phyloP scores from a whole-genome alignment of 2,329 filamentous ascomycete species.

The Pyricularia grisea region DNA sequence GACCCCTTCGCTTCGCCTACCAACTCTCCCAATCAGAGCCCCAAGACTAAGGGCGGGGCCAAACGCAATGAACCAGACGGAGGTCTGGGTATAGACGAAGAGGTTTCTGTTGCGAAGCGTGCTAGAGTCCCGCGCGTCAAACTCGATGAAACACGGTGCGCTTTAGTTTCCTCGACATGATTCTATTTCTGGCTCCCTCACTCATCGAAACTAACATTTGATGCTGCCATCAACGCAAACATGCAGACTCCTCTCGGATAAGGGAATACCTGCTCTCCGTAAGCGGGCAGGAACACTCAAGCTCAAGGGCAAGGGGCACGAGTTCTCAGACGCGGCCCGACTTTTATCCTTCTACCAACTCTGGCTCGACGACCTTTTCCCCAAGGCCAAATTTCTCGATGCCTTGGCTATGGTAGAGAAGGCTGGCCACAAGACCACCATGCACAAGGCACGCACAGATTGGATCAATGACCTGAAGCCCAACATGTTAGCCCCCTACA shows the following conservation, averaged over 20 bases:
- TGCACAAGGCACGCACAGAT: conserved; percentile 65
- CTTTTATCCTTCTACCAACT: conserved; percentile 87
- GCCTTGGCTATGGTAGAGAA: conserved; percentile 88
- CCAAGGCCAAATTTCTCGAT: conserved; percentile 88
- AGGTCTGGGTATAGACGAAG: conserved; percentile 72
- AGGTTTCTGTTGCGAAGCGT: conserved; percentile 73
- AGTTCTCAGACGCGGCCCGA: conserved; percentile 79
- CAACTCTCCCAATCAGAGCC: conserved; percentile 25
- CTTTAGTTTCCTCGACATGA: not conserved
- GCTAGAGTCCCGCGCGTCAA: conserved; percentile 66
- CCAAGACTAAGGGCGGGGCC: conserved; percentile 22
- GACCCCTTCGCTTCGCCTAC: conserved; percentile 39
- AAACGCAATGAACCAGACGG: conserved; percentile 37
- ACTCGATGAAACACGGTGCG: conserved; percentile 69
- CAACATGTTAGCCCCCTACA: conserved; percentile 21
- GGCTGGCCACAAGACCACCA: conserved; percentile 71
- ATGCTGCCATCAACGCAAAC: not conserved
- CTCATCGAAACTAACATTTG: not conserved
- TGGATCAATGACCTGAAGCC: conserved; percentile 76
- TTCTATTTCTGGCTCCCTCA: not conserved
- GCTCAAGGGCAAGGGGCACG: conserved; percentile 89
- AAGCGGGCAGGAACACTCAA: conserved; percentile 61
- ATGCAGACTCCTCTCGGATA: conserved; percentile 66
- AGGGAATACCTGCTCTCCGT: conserved; percentile 75
- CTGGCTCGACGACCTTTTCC: conserved; percentile 94